Conservation (phyloP, 169 alveolate genomes). For the Sarcocystis neurona region DNA sequence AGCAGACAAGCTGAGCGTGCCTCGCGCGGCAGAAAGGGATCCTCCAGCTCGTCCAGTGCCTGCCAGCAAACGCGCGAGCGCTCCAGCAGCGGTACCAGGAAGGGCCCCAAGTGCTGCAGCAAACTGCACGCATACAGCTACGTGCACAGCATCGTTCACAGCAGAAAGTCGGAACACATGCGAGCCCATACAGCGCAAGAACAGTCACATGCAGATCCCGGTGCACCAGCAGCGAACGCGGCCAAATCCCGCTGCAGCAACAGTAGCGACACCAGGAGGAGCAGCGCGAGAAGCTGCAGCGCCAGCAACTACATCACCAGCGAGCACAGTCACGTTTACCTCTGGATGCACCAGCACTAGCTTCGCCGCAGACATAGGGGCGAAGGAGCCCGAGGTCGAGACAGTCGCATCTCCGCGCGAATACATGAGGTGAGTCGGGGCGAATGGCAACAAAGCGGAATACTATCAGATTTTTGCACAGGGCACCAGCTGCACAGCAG, state of each 20-base stretch:
- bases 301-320: neutral
- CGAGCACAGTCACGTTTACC: neutral
- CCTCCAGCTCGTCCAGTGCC: neutral
- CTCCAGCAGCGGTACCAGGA: neutral
- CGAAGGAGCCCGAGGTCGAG: too few species aligned
- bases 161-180: neutral
- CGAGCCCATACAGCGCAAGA: neutral
- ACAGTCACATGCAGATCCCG: neutral
- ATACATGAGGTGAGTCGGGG: too few species aligned
- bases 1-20: neutral
- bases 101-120: slow-evolving; percentile 18
- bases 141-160: neutral
- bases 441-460: too few species aligned
- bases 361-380: neutral
- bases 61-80: slow-evolving; percentile 1
- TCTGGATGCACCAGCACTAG: neutral
- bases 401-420: too few species aligned
- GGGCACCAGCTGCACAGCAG: too few species aligned
- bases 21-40: neutral
- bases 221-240: neutral
- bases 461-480: too few species aligned
- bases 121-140: neutral
- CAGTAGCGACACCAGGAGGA: neutral
- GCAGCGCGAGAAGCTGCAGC: neutral
- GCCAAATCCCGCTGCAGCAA: neutral